Evolutionary conservation across 352 stramenopile species (phyloP), one percentile per base, ranked within the genome.

Genomic region (Phytophthora crassamura): DNA sequence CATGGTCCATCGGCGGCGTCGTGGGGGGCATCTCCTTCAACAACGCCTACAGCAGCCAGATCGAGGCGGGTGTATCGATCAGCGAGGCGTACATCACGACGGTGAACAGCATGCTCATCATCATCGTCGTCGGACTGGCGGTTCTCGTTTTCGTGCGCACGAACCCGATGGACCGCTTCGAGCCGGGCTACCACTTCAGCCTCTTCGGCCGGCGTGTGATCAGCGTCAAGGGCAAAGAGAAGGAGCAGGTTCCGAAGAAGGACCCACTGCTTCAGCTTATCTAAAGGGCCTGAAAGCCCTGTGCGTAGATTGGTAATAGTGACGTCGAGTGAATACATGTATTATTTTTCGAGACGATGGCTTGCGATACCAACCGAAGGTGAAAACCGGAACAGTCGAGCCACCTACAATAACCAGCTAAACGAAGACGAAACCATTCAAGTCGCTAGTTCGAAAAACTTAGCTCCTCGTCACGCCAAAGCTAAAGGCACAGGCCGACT

Each of bases 1-100:
- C 84, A 9, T 94, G 86, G 84, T 92, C 83, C 1, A 91, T 92
- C 49, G 80, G 80, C 14, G 86, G 82, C 2, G 80, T 94, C 14
- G 86, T 77, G 1, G 86, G 86, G 1, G 84, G 84, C 28, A 84
- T 93, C 65, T 75, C 74, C 5, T 93, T 93, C 62, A 93, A 87
- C 62, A 65, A 73, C 64, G 69, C 75, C 32, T 93, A 80, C 69
- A 61, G 76, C 12, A 58, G 74, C 36, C 63, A 67, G 9, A 63
- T 87, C 52, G 56, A 34, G 0, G 62, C 69, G 1, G 80, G 74
- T 12, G 77, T 64, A 61, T 67, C 68, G 7, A 62, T 74, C 16
- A 52, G 72, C 7, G 76, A 90, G 42, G 82, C 82, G 10, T 93
- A 91, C 79, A 77, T 84, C 49, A 50, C 68, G 58, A 90, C 84